These are phyloP conservation scores for Calonectria pteridis DNA, from an alignment of 2,329 filamentous ascomycete species.

Conservation along the genomic window DNA sequence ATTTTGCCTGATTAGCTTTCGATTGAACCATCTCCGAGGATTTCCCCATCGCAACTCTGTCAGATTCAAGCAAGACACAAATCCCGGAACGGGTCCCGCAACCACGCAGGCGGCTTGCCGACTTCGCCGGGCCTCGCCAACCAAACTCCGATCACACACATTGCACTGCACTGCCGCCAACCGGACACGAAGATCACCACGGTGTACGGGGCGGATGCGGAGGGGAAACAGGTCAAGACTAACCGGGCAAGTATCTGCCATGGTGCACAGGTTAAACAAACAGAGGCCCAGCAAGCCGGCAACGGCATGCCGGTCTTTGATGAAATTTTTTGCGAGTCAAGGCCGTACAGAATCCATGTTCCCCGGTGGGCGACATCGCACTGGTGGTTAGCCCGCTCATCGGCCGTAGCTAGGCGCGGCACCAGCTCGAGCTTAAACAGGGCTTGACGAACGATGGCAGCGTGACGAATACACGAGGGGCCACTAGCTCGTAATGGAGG, in stretches of 20 bases:
- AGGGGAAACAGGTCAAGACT: not conserved
- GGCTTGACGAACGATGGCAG: slow-evolving; percentile 15
- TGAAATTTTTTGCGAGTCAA: slow-evolving; percentile 10
- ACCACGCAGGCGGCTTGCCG: slow-evolving; percentile 13
- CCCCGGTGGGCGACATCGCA: slow-evolving; percentile 13
- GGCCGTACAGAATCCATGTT: slow-evolving; percentile 1
- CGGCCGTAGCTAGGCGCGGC: slow-evolving; percentile 19
- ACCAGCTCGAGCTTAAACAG: slow-evolving; percentile 23
- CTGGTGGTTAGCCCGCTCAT: slow-evolving; percentile 12
- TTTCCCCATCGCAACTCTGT: not conserved
- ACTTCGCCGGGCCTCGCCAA: slow-evolving; percentile 6
- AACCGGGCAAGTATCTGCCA: slow-evolving; percentile 1
- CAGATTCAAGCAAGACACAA: slow-evolving; percentile 5
- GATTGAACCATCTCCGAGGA: slow-evolving; percentile 25
- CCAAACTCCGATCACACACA: slow-evolving; percentile 15
- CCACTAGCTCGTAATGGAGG: slow-evolving; percentile 1
- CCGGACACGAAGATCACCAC: slow-evolving; percentile 1
- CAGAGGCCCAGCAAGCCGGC: slow-evolving; percentile 13
- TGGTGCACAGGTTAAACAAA: slow-evolving; percentile 7
- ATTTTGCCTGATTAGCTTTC: slow-evolving; percentile 29
- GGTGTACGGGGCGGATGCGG: not conserved
- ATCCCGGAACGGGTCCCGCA: not conserved
- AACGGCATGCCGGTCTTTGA: slow-evolving; percentile 14
- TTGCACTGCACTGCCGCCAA: slow-evolving; percentile 8
- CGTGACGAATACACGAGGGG: slow-evolving; percentile 21